Evolutionary conservation across 139 green algal genomes (phyloP), one percentile per base, ranked within the genome.

Genomic region (Tetradesmus obliquus): DNA sequence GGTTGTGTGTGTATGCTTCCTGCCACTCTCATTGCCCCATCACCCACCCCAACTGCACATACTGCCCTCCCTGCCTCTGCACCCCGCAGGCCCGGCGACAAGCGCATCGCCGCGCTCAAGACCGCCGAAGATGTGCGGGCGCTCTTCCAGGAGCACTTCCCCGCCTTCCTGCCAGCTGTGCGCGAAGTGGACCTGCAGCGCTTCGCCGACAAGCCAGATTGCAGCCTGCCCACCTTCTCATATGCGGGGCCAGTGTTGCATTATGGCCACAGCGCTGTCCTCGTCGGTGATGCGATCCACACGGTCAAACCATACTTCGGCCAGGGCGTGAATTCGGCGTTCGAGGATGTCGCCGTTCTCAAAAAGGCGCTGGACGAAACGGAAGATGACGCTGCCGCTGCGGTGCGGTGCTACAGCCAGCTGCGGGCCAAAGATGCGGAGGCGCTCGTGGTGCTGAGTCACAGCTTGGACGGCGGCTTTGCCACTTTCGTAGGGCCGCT

Each of bases 291-390:
- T 87, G 62, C 92, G 19, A 94, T 96, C 19, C 93, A 96, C 80
- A 94, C 91, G 17, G 94, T 96, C 4, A 96, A 96, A 88, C 95
- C 95, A 19, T 96, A 96, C 84, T 96, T 96, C 88, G 95, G 95
- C 10, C 88, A 94, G 32, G 95, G 95, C 12, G 94, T 95, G 8
- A 96, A 96, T 83, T 91, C 62, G 17, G 95, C 95, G 10, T 94
- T 95, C 51, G 94, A 96, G 55, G 95, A 96, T 87, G 93, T 96
- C 24, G 13, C 66, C 53, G 87, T 93, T 15, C 83, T 94, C 32
- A 19, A 74, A 10, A n/a, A 89, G 72, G 87, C 88, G 5, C 71
- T 94, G 8, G 79, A 88, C 5, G 86, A 84, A 22, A 71, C 69
- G 9, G 58, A 51, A 10, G 88, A 92, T 15, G 58, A 92, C 62